These are phyloP conservation scores for Bassia scoparia DNA, from an alignment of 148 eudicot species.

Conservation along the genomic window DNA sequence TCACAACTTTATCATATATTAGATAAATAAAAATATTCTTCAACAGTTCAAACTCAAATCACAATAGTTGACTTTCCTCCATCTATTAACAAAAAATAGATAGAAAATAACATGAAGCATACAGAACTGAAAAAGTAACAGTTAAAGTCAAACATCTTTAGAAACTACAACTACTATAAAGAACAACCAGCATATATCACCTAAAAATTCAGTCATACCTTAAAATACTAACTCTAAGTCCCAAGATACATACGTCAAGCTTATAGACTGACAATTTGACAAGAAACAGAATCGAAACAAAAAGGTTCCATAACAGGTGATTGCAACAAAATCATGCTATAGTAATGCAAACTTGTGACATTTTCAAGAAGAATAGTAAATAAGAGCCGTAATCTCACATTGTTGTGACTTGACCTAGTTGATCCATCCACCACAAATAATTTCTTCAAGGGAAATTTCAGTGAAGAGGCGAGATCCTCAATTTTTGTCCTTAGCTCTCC, in stretches of 20 bases:
- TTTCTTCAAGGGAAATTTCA: constrained; percentile 87
- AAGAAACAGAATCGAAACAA: not conserved
- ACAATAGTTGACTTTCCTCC: not conserved
- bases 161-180: not conserved
- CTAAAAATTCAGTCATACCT: not conserved
- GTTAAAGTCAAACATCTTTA: no score
- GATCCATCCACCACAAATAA: constrained; percentile 99
- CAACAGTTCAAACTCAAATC: not conserved
- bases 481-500: constrained; percentile 82
- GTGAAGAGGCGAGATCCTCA: constrained; percentile 87
- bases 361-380: constrained; percentile 1
- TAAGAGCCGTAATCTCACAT: constrained; percentile 56
- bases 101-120: not conserved
- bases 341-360: not conserved
- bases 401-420: constrained; percentile 96
- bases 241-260: not conserved
- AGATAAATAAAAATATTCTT: not conserved
- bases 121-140: not conserved
- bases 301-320: not conserved
- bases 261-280: not conserved
- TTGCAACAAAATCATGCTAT: not conserved
- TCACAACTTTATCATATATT: not conserved
- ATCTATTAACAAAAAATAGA: not conserved
- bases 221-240: not conserved
- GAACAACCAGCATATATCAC: not conserved